Percentiles rank a stretch among this genome's conserved stretches.
Conservation (phyloP, 2,329 filamentous ascomycete species). For the Pseudocercospora vitis region DNA sequence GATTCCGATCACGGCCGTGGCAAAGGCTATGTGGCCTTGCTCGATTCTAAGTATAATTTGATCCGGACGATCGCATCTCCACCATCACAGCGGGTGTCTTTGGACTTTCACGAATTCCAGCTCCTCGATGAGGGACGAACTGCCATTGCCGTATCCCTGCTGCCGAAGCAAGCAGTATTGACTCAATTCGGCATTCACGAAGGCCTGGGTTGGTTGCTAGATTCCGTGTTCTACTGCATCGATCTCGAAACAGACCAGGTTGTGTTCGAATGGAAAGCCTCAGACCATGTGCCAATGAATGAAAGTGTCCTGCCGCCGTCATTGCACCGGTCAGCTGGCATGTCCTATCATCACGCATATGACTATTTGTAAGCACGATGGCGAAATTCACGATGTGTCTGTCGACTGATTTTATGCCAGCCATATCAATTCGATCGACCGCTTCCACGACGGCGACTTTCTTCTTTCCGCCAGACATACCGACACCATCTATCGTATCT, state of each 20-base stretch:
- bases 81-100: conserved; percentile 27
- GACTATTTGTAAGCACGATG: conserved; percentile 8
- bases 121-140: conserved; percentile 25
- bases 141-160: not conserved
- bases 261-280: conserved; percentile 48
- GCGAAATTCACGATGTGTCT: not conserved
- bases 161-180: not conserved
- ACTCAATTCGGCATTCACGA: not conserved
- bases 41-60: conserved; percentile 35
- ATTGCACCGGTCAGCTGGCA: not conserved
- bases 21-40: conserved; percentile 9
- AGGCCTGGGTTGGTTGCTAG: conserved; percentile 22
- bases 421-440: conserved; percentile 45
- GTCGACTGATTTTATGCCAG: not conserved
- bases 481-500: conserved; percentile 42
- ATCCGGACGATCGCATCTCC: conserved; percentile 39
- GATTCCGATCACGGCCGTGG: conserved; percentile 6
- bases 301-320: conserved; percentile 9
- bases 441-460: conserved; percentile 41
- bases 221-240: conserved; percentile 46
- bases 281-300: conserved; percentile 40
- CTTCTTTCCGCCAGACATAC: conserved; percentile 43
- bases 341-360: conserved; percentile 10
- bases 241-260: conserved; percentile 43
- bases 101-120: conserved; percentile 44